Conservation (phyloP, 2,329 filamentous ascomycete genomes). For the Orbilia javanica region DNA sequence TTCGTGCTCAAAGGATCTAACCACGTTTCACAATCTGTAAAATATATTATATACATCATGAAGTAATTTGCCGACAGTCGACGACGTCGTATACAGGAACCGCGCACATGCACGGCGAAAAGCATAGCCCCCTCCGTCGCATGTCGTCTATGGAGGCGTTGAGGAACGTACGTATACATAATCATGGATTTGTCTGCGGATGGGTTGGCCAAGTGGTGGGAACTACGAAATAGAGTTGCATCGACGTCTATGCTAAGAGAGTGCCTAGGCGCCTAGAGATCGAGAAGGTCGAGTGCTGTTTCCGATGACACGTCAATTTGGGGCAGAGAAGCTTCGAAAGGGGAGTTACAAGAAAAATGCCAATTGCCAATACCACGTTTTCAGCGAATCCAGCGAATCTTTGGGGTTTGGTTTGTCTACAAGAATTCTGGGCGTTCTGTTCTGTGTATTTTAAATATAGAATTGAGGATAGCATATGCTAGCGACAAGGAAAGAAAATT, state of each 20-base stretch:
- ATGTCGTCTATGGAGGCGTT: background rate
- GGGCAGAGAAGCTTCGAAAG: background rate
- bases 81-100: no score
- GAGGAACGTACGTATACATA: background rate
- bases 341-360: constrained; percentile 9
- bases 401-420: background rate
- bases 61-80: background rate
- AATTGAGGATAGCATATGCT: background rate
- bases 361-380: background rate
- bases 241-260: constrained; percentile 3
- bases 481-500: no score
- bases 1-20: background rate
- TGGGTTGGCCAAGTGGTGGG: background rate
- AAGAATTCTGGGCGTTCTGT: background rate
- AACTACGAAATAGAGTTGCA: background rate
- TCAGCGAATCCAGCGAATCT: no score
- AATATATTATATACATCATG: background rate
- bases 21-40: background rate
- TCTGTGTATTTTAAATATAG: constrained; percentile 28
- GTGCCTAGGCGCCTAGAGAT: background rate
- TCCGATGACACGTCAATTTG: constrained; percentile 27
- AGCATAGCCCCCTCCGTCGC: no score
- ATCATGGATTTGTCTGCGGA: no score
- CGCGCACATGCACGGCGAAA: no score
- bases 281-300: background rate